These are phyloP conservation scores for Fraxinus cuspidata DNA, from an alignment of 257 asterid genomes.

Conservation along the genomic window DNA sequence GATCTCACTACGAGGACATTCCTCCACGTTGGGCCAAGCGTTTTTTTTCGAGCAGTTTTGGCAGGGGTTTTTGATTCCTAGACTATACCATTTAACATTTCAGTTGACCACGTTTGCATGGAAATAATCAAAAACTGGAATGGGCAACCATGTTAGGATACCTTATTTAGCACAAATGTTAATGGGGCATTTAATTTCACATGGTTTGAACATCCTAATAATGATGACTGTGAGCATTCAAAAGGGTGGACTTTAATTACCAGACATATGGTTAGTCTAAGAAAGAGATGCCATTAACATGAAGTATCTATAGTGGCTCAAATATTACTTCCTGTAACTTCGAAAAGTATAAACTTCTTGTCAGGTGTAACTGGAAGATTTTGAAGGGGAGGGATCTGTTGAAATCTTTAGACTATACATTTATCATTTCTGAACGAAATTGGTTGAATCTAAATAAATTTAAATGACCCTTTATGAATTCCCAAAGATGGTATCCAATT, in stretches of 20 bases:
- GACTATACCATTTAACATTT: not conserved
- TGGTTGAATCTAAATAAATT: not conserved
- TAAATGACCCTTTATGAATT: not conserved
- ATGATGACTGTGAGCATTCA: not conserved
- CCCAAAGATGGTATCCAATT: not conserved
- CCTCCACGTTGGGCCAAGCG: conserved; percentile 10
- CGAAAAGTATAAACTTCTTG: not conserved
- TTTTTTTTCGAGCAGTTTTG: not conserved
- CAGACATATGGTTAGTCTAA: not conserved
- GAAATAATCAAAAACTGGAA: not conserved
- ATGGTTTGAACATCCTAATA: not conserved
- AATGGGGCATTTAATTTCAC: not conserved
- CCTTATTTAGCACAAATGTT: not conserved
- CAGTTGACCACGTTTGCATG: not conserved
- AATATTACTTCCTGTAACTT: not conserved
- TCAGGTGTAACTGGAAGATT: not conserved
- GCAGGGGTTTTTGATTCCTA: not conserved
- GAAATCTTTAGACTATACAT: not conserved
- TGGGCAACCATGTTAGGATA: not conserved
- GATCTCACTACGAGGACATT: conserved; percentile 1
- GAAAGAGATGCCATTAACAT: too few species aligned
- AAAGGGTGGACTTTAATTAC: not conserved
- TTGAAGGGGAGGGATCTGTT: not conserved
- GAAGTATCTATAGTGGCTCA: not conserved
- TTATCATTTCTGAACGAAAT: not conserved